These are phyloP conservation scores for Gossypium gossypioides DNA, from an alignment of 441 rosid species.

Conservation along the genomic window DNA sequence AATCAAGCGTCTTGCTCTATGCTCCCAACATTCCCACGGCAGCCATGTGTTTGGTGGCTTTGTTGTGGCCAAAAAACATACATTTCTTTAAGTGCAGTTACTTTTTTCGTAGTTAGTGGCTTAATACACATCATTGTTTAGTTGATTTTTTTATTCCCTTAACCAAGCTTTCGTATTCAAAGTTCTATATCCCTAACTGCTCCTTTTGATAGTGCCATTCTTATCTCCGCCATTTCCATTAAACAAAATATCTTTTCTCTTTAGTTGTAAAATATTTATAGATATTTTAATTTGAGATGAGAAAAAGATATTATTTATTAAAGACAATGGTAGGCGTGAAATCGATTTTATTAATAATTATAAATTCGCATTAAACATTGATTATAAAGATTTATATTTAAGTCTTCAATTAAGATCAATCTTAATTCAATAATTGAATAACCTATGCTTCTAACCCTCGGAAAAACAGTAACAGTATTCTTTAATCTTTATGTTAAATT, in stretches of 20 bases:
- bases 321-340: no score
- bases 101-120: not conserved
- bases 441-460: no score
- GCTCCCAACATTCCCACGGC: not conserved
- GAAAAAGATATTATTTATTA: no score
- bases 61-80: not conserved
- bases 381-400: no score
- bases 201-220: slow-evolving; percentile 15
- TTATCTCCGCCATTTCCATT: slow-evolving; percentile 11
- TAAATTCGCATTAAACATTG: no score
- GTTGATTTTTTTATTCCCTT: not conserved
- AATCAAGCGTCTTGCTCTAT: not conserved
- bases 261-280: no score
- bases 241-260: slow-evolving; percentile 6
- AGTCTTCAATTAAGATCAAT: no score
- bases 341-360: no score
- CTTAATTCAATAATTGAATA: no score
- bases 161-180: not conserved
- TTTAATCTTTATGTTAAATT: not conserved
- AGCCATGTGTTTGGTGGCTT: not conserved
- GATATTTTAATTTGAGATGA: no score
- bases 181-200: slow-evolving; percentile 5
- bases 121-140: not conserved
- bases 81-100: not conserved
- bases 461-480: not conserved